Conservation (phyloP, 768 basidiomycete genomes). For the Tulasnella sp. region DNA sequence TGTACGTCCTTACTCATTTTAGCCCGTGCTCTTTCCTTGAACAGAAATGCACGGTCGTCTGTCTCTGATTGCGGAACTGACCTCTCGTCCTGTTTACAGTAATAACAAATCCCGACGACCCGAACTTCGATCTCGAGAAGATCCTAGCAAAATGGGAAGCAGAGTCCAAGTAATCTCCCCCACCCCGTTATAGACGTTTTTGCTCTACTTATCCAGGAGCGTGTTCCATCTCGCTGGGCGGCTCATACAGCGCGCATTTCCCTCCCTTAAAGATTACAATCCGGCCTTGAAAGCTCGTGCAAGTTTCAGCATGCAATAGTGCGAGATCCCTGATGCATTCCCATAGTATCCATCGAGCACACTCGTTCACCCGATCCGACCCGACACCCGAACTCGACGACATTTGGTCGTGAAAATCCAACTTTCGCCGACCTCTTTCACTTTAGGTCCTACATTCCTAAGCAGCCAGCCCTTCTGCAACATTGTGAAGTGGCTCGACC, state of each 20-base stretch:
- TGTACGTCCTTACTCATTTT: conserved; percentile 46
- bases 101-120: conserved; percentile 90
- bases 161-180: conserved; percentile 29
- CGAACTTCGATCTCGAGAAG: conserved; percentile 94
- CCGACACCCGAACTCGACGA: background rate
- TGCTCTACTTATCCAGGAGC: background rate
- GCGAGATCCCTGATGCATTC: background rate
- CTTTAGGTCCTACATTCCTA: no score
- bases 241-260: background rate
- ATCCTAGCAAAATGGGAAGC: conserved; percentile 42
- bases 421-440: background rate
- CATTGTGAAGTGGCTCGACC: background rate
- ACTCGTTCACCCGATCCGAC: background rate
- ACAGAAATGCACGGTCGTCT: background rate
- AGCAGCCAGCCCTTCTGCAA: no score
- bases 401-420: background rate
- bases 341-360: background rate
- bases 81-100: conserved; percentile 47
- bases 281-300: background rate
- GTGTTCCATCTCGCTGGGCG: background rate
- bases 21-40: background rate
- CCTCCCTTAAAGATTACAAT: background rate
- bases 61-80: background rate
- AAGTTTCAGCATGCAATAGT: background rate
- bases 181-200: conserved; percentile 19